Base-by-base conservation (phyloP, 75 land plant species). In the Selaginella moellendorffii region DNA sequence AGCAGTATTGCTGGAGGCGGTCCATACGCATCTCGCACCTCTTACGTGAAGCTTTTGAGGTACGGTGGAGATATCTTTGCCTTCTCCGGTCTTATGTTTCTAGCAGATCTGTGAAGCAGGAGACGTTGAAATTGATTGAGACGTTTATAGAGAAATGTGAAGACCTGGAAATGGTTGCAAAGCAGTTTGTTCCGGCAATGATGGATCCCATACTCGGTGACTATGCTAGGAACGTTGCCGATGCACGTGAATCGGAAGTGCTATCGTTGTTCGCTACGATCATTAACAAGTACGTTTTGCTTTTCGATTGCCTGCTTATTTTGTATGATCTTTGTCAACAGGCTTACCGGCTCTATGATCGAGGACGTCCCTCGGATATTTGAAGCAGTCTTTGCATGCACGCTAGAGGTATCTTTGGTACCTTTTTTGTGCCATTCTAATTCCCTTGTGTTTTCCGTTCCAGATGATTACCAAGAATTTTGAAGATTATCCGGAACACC, bases 401-500 rank as follows among this genome's bases (percentile, higher is more conserved):
- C 99, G n/a, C 68, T 95, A 19, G 92, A 95, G 84, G 99, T 95
- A 36, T 36, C 10, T 36, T 5, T 14, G 5, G 14, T 14, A 36
- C 14, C 5, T 14, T 5, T 5, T 36, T 5, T 5, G 14, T 36
- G 46, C 46, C 5, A 5, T 5, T 36, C 5, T 36, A 36, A 5
- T 36, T 5, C 5, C 5, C 14, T 5, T 36, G 46, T 36, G 46
- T 36, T 36, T 62, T 29, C 2, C 30, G 25, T 0, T 76, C 27
- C 78, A 92, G 99, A 95, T 95, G 99, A 95, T 95, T 1, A 95
- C 99, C 0, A 90, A 89, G 64, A 90, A 95, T 65, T 95, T 90
- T 78, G 99, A 95, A 71, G 97, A 95, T 74, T 90, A 95, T 65
- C 97, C 97, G 22, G 97, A 95, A 63, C 99, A 95, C 75, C 87